Evolutionary conservation across 2,329 filamentous ascomycete genomes (phyloP), one percentile per base, ranked within the genome.

Genomic region (Fusarium guadeloupense): DNA sequence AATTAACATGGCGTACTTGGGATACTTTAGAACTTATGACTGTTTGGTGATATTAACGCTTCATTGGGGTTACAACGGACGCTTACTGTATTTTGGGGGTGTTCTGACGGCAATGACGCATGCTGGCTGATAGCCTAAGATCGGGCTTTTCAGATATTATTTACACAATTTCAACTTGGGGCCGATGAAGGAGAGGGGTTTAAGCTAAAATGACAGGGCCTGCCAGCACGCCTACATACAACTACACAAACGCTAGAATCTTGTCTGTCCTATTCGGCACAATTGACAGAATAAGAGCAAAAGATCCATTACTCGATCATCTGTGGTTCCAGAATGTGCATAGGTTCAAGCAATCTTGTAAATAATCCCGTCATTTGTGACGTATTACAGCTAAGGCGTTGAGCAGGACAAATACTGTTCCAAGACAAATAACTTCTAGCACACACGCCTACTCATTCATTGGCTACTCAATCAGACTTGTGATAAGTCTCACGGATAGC

Each of bases 401-500:
- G n/a, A n/a, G n/a, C n/a, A n/a, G n/a, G n/a, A n/a, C n/a, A n/a
- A n/a, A n/a, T n/a, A n/a, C 6, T 39, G n/a, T 20, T 23, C 6
- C 20, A 12, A n/a, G n/a, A n/a, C n/a, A n/a, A n/a, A n/a, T n/a
- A n/a, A n/a, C n/a, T n/a, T n/a, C 19, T 17, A 14, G 23, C 17
- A 9, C 23, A 28, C 16, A n/a, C 4, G 5, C 17, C 7, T 16
- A 33, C 14, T 23, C 9, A 6, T 6, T 7, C n/a, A 19, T 12
- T 9, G 4, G 10, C 7, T 5, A 13, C 21, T 50, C 28, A 63
- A 6, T 33, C 10, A 6, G 41, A 30, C 30, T 44, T 49, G 35
- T 38, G 33, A 26, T 70, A 78, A 1, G 75, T 77, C 37, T 69
- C 59, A 33, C 54, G 51, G 5, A 78, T 57, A 5, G 41, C 49